These are phyloP conservation scores for Xylariaceae sp. DNA, from an alignment of 2,329 filamentous ascomycete species.

Conservation along the genomic window DNA sequence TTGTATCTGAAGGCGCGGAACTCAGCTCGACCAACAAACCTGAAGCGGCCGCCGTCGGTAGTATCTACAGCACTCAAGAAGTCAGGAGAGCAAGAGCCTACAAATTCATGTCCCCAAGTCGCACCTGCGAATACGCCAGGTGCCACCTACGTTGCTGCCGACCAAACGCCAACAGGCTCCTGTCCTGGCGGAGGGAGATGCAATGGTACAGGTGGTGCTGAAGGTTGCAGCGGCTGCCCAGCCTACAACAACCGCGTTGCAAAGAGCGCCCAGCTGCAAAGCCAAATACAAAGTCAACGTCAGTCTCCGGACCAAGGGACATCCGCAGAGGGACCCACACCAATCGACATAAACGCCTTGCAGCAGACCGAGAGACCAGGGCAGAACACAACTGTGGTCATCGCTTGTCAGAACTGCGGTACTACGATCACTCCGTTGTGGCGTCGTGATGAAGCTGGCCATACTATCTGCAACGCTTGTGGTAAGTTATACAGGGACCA, in stretches of 20 bases:
- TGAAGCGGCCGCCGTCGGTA: conserved; percentile 69
- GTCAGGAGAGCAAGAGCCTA: conserved; percentile 34
- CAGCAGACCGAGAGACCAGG: conserved; percentile 35
- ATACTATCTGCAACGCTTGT: conserved; percentile 98
- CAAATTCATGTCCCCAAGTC: conserved; percentile 35
- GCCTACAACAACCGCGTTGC: conserved; percentile 96
- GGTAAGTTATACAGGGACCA: conserved; percentile 48
- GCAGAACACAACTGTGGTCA: conserved; percentile 61
- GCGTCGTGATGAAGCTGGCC: conserved; percentile 88
- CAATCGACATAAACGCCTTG: conserved; percentile 47
- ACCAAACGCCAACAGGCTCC: conserved; percentile 73
- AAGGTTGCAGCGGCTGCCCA: conserved; percentile 92
- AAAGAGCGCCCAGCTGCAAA: conserved; percentile 71
- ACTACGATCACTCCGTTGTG: conserved; percentile 96
- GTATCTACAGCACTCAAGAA: conserved; percentile 41
- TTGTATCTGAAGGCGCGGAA: conserved; percentile 93
- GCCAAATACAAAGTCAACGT: conserved; percentile 29
- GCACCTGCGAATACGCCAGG: conserved; percentile 36
- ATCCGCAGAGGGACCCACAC: conserved; percentile 32
- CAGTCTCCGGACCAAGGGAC: conserved; percentile 19
- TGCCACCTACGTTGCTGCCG: conserved; percentile 73
- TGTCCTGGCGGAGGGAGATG: conserved; percentile 93
- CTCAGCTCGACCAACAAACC: conserved; percentile 80
- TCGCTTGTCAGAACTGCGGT: conserved; percentile 94
- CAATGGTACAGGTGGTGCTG: conserved; percentile 92